Base-by-base conservation (phyloP, 179 eudicot species). In the Pouteria campechiana region DNA sequence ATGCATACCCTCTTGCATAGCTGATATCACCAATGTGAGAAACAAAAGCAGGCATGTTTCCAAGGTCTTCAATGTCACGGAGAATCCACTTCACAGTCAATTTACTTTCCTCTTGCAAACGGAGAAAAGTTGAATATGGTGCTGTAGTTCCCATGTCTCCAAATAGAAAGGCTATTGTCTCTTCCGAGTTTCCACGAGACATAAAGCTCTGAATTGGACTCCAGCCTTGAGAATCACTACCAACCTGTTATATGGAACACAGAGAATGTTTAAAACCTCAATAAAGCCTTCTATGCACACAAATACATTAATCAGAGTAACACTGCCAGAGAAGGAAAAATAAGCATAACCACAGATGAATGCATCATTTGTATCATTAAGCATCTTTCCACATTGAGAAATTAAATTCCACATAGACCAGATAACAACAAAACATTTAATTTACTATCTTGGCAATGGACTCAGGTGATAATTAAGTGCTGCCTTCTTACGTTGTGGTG, bases 101-200 rank as follows among this genome's bases (percentile, higher is more conserved):
- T 44, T 44, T 52, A 58, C 99, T 92, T 54, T 92, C 99, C 0
- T 78, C 83, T 54, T 92, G 99, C 10, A 86, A 74, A 3, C 94
- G 82, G 5, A 64, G 28, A 42, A 77, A 92, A 12, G 99, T 92
- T 24, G 45, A 49, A 60, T 87, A 92, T 6, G 94, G 89, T 21
- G 96, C 78, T 10, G 93, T 73, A 34, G 99, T 83, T 38, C 99
- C 99, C 99, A 92, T 87, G 62, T 92, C 99, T 10, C 99, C 99
- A 31, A 77, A 83, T 37, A 83, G 45, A 67, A 79, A 92, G 41
- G 96, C 99, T 36, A 64, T 39, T 4, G 99, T 80, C 70, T 83
- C 81, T 23, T 57, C 75, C 6, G 93, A 75, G 37, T 88, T 78
- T 13, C 53, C 78, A 18, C 73, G 74, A 3, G 99, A 75, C 23